Percentiles rank a stretch among this genome's conserved stretches.
Conservation (phyloP, 2,329 filamentous ascomycete species). For the Ophiocordyceps camponoti-floridani region DNA sequence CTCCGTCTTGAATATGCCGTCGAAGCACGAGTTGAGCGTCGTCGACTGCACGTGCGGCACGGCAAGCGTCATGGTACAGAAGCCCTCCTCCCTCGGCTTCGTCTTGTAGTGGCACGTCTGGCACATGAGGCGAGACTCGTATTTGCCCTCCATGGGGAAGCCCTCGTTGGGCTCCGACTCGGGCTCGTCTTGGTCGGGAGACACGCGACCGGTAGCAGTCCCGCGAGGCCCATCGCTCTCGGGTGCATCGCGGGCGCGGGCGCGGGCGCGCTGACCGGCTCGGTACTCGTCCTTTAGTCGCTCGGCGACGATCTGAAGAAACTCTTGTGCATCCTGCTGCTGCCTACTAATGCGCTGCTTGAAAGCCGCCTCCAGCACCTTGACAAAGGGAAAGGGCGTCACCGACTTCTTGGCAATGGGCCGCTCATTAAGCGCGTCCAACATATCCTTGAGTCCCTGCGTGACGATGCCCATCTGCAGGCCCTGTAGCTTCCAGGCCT, state of each 20-base stretch:
- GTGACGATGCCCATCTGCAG: constrained; percentile 74
- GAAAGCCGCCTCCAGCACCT: constrained; percentile 70
- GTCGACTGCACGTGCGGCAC: constrained; percentile 74
- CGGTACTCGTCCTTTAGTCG: constrained; percentile 87
- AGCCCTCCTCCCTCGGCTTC: constrained; percentile 63
- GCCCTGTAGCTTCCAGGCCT: constrained; percentile 44
- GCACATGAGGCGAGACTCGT: constrained; percentile 92
- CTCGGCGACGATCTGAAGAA: constrained; percentile 85
- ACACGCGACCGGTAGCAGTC: not conserved
- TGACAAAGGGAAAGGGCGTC: constrained; percentile 68
- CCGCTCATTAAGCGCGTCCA: constrained; percentile 83
- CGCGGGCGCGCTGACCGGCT: constrained; percentile 58
- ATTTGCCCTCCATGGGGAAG: constrained; percentile 80
- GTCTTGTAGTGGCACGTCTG: constrained; percentile 80
- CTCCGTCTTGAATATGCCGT: constrained; percentile 85
- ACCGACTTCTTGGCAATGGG: constrained; percentile 91
- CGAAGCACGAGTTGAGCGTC: constrained; percentile 73
- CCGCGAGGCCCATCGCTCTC: not conserved
- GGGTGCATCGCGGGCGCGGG: constrained; percentile 22
- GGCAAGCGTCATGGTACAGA: constrained; percentile 81
- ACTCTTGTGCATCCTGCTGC: constrained; percentile 96
- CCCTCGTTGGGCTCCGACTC: constrained; percentile 40
- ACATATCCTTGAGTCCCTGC: constrained; percentile 72
- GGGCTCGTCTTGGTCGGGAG: constrained; percentile 1
- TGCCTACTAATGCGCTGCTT: constrained; percentile 79